phyloP scores from a whole-genome alignment of 331 rosid species.

The Cydonia oblonga region DNA sequence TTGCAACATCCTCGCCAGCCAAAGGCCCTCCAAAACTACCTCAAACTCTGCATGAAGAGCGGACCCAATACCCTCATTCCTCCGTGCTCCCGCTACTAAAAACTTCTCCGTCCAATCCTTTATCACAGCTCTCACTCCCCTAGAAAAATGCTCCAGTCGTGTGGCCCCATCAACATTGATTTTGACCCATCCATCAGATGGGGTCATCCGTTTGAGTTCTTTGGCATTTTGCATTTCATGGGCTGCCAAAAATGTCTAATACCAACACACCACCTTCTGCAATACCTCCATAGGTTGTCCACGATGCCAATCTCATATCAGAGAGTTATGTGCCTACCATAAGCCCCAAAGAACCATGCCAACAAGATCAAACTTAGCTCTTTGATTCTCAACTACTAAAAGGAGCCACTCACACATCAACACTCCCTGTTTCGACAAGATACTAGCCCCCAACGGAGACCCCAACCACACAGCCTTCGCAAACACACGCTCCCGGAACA shows the following conservation, averaged over 20 bases:
- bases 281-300: background rate
- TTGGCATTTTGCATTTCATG: background rate
- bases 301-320: background rate
- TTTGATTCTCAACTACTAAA: background rate
- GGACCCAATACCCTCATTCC: background rate
- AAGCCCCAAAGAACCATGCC: background rate
- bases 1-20: background rate
- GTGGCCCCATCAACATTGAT: background rate
- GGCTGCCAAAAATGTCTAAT: background rate
- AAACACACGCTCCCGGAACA: background rate
- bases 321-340: background rate
- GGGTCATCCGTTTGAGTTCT: background rate
- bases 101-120: background rate
- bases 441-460: background rate
- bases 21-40: background rate
- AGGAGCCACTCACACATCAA: background rate
- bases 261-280: background rate
- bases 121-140: background rate
- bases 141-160: background rate
- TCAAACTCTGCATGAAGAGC: background rate
- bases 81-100: background rate
- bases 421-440: rapidly evolving
- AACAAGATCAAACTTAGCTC: background rate
- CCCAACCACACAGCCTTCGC: background rate
- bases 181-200: background rate